Conservation (phyloP, 2,329 filamentous ascomycete species). For the Didymella lethalis region DNA sequence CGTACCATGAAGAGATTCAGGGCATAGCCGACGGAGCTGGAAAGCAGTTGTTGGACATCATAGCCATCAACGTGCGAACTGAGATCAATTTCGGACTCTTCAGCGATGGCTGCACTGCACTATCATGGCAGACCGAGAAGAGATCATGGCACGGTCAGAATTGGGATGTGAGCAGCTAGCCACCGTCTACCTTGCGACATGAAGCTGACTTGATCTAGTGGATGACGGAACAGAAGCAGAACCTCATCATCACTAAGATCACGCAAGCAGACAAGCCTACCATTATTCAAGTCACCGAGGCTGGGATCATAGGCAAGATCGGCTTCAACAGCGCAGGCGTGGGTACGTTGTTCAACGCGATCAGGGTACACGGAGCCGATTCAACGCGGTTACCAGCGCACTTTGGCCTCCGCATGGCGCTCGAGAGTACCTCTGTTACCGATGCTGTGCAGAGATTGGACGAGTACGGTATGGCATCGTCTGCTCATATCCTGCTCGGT, state of each 20-base stretch:
- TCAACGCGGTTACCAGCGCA: constrained; percentile 65
- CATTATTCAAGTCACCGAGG: constrained; percentile 66
- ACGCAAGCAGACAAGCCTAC: constrained; percentile 54
- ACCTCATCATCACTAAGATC: constrained; percentile 60
- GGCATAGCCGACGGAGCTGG: constrained; percentile 63
- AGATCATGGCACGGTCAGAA: constrained; percentile 63
- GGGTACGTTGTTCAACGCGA: constrained; percentile 68
- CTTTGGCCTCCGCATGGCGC: constrained; percentile 63
- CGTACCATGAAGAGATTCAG: constrained; percentile 55
- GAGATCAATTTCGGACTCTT: constrained; percentile 67
- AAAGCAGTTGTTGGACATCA: constrained; percentile 59
- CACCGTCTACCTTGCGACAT: not conserved
- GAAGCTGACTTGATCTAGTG: constrained; percentile 50
- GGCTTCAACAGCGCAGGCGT: constrained; percentile 68
- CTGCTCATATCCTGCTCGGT: constrained; percentile 64
- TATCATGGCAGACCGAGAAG: constrained; percentile 55
- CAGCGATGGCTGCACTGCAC: constrained; percentile 65
- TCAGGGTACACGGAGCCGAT: constrained; percentile 65
- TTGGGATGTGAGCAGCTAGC: constrained; percentile 58
- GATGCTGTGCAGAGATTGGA: constrained; percentile 58
- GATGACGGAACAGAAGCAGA: constrained; percentile 59
- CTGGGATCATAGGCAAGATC: constrained; percentile 70
- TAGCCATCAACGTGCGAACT: constrained; percentile 65
- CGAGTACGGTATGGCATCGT: constrained; percentile 59
- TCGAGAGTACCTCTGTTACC: constrained; percentile 60